Base-by-base conservation (phyloP, 1,284 basidiomycete genomes). In the Cystobasidiaceae sp. region DNA sequence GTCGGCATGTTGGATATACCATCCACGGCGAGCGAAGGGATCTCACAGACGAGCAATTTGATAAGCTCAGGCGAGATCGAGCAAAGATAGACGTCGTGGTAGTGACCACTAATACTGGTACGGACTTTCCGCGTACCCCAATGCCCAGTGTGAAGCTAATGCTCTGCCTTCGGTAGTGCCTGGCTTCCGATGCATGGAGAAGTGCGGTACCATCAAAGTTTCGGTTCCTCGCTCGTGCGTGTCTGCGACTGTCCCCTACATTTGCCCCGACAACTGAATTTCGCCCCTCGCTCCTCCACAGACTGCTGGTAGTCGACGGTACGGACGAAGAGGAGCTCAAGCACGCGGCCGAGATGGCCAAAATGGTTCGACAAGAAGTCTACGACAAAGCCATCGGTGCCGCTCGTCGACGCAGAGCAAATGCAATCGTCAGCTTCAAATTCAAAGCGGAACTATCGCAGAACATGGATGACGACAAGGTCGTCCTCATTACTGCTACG, bases 281-380 rank as follows among this genome's bases (percentile, higher is more conserved):
- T n/a, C 49, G 45, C 27, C 21, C 58, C 30, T 21, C 6, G 17
- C 41, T 59, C n/a, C 21, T 30, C 30, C 21, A 2, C 28, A 52
- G 60, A 25, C 45, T 50, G n/a, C 32, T 54, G 4, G 39, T 27
- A 28, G 30, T 27, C 19, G 60, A 56, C 43, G 61, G 56, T 17
- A 37, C 46, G 25, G 25, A 28, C 32, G 52, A 55, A 51, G 50
- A 33, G 27, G 61, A 64, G 41, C 19, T 55, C 7, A 3, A 45
- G 32, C 44, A 49, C 30, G 61, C 51, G 1, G 25, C 34, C n/a
- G 19, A 56, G 19, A 3, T 64, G 32, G 43, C 51, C 27, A 49
- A 56, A 37, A 64, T 64, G 27, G 52, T 64, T 3, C 61, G 61
- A n/a, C 61, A 64, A 41, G 61, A 64, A 64, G 61, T 33, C 11